phyloP scores from a whole-genome alignment of 352 stramenopile species.

The Stramenopiles sp. region DNA sequence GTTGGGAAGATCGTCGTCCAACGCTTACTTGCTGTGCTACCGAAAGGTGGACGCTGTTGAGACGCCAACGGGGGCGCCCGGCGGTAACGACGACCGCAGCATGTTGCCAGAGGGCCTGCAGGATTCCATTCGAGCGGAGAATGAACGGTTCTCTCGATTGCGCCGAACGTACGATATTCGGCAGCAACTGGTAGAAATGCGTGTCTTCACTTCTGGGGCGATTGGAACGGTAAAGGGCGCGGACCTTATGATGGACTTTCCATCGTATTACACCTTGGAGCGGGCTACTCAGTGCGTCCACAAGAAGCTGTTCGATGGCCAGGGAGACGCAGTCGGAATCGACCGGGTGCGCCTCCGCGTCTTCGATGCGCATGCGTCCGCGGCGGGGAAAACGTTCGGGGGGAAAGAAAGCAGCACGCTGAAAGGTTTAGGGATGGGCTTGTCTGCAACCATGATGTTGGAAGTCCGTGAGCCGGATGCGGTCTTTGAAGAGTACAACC shows the following conservation, averaged over 20 bases:
- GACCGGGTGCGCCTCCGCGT: not conserved
- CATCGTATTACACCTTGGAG: not conserved
- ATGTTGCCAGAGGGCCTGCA: not conserved
- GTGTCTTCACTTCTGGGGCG: not conserved
- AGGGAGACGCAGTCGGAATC: not conserved
- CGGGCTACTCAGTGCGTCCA: not conserved
- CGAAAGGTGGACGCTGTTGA: too few relatives aligned
- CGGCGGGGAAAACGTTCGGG: not conserved
- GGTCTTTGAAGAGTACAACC: not conserved
- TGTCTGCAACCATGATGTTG: not conserved
- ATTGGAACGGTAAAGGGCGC: not conserved
- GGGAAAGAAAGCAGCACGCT: not conserved
- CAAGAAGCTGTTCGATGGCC: not conserved
- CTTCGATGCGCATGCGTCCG: not conserved
- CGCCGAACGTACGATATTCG: not conserved
- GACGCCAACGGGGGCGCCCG: not conserved
- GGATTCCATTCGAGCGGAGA: not conserved
- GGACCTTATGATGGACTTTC: not conserved
- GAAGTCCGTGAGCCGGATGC: not conserved
- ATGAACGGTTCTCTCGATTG: not conserved
- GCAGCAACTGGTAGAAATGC: not conserved
- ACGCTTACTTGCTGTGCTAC: not conserved
- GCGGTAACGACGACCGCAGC: not conserved
- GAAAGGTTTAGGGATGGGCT: not conserved
- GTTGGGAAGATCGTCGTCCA: slow-evolving; percentile 1